These are phyloP conservation scores for Conringia planisiliqua DNA, from an alignment of 345 rosid species.

Conservation along the genomic window DNA sequence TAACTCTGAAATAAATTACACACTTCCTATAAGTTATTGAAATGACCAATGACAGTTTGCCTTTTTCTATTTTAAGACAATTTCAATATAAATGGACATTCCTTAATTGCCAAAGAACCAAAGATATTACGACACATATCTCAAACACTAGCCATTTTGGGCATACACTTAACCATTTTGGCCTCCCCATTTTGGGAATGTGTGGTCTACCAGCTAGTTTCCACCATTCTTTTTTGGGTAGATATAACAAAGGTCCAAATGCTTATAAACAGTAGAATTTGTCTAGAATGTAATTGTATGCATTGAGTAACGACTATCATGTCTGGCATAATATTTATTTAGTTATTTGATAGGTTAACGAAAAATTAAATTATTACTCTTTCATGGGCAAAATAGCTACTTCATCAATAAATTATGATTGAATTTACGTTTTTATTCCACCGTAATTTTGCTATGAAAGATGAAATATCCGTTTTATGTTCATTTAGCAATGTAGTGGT, in stretches of 20 bases:
- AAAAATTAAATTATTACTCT: background rate
- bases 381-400: background rate
- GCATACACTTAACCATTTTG: slow-evolving; percentile 23
- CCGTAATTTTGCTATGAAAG: background rate
- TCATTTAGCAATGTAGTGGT: background rate
- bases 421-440: background rate
- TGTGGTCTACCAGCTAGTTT: slow-evolving; percentile 26
- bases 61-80: slow-evolving; percentile 29
- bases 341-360: background rate
- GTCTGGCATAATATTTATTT: background rate
- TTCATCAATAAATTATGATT: background rate
- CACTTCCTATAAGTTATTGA: background rate
- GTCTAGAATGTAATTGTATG: background rate
- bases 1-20: background rate
- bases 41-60: background rate
- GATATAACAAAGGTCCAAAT: slow-evolving; percentile 10
- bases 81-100: slow-evolving; percentile 24
- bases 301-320: background rate
- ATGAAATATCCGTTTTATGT: background rate
- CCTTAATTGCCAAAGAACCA: slow-evolving; percentile 32
- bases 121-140: slow-evolving; percentile 29
- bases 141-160: slow-evolving; percentile 19
- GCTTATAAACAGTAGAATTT: background rate
- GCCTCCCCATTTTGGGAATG: slow-evolving; percentile 24
- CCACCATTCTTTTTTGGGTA: background rate